Evolutionary conservation across 768 basidiomycete species (phyloP).

Genomic region (Xerocomus spinulosus): DNA sequence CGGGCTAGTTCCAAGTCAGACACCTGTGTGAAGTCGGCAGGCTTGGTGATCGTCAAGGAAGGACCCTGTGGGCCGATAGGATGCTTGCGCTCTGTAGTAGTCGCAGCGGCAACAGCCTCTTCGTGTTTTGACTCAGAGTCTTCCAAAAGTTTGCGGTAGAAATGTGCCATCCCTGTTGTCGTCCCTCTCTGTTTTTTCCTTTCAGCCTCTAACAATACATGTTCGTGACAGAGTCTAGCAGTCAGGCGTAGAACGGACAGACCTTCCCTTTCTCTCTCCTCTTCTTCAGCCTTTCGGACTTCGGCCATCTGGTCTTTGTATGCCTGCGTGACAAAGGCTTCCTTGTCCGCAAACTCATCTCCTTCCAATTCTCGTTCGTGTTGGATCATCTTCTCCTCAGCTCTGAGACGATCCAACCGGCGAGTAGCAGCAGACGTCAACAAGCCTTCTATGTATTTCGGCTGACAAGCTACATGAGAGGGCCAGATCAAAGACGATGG

Average conservation of each 20-base stretch:
- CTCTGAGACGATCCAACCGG: constrained; percentile 81
- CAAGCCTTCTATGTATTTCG: constrained; percentile 87
- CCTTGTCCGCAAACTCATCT: constrained; percentile 90
- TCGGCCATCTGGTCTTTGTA: constrained; percentile 97
- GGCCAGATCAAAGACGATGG: neutral
- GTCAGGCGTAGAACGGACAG: constrained; percentile 18
- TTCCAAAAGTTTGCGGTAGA: constrained; percentile 74
- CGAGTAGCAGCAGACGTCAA: constrained; percentile 81
- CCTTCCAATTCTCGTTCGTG: constrained; percentile 90
- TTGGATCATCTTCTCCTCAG: constrained; percentile 98
- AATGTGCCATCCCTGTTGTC: constrained; percentile 79
- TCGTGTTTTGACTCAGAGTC: constrained; percentile 80
- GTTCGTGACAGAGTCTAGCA: neutral
- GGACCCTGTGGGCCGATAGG: constrained; percentile 61
- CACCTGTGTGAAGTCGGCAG: constrained; percentile 53
- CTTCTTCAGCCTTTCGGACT: constrained; percentile 85
- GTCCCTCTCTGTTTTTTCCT: constrained; percentile 56
- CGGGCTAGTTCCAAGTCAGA: constrained; percentile 75
- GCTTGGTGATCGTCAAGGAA: constrained; percentile 69
- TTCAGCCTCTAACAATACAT: constrained; percentile 39
- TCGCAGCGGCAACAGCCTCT: constrained; percentile 81
- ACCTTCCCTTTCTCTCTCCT: constrained; percentile 89
- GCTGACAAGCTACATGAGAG: constrained; percentile 42
- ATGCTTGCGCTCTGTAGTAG: constrained; percentile 41
- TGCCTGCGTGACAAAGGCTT: constrained; percentile 94